Percentiles rank a stretch among this genome's conserved stretches.
Conservation (phyloP, 2,329 filamentous ascomycete species). For the Neurospora sp. region DNA sequence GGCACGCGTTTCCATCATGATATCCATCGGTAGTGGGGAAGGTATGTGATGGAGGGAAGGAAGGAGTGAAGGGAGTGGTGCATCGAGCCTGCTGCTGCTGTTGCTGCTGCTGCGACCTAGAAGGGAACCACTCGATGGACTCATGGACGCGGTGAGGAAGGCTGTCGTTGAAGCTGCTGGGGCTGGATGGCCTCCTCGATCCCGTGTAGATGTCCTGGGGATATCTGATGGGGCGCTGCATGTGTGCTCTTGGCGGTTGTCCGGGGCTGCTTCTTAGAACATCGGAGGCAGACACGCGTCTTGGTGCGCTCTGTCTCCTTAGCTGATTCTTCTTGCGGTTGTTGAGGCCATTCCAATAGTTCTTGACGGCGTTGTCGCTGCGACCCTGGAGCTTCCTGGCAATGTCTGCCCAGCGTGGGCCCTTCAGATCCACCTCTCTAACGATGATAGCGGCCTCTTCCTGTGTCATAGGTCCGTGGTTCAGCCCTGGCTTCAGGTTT, state of each 20-base stretch:
- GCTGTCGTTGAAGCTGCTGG: not conserved
- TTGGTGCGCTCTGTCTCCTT: not conserved
- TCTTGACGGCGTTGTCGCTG: conserved; percentile 94
- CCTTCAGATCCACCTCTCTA: conserved; percentile 63
- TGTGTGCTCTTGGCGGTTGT: not conserved
- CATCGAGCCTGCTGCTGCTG: not conserved
- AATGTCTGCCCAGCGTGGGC: conserved; percentile 88
- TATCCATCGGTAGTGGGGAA: not conserved
- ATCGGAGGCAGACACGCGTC: not conserved
- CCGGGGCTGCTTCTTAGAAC: not conserved
- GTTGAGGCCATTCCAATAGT: conserved; percentile 94
- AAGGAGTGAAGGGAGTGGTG: not conserved
- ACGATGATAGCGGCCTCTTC: conserved; percentile 68
- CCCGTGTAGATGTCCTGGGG: not conserved
- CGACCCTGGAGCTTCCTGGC: conserved; percentile 70
- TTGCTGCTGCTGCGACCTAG: not conserved
- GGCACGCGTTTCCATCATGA: not conserved
- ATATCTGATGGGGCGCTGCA: not conserved
- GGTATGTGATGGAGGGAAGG: not conserved
- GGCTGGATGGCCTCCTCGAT: not conserved
- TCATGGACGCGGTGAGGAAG: not conserved
- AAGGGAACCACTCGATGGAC: not conserved
- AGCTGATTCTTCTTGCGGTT: conserved; percentile 51
- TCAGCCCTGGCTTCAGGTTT: conserved; percentile 70
- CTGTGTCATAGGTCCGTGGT: conserved; percentile 61